These are phyloP conservation scores for Lagenidium giganteum DNA, from an alignment of 352 stramenopile species.

Conservation along the genomic window DNA sequence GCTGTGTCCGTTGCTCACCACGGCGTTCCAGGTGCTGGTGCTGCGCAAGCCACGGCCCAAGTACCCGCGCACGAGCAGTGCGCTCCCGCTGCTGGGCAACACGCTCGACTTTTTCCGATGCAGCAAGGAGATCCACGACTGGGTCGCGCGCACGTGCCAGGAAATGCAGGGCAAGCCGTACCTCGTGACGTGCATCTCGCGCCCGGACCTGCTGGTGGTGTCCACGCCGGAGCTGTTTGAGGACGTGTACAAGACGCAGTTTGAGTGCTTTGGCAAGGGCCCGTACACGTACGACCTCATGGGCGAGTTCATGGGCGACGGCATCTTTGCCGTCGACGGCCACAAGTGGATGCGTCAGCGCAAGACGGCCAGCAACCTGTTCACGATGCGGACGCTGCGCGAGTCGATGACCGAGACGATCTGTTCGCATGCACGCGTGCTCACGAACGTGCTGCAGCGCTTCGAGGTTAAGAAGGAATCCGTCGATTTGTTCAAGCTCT, in stretches of 20 bases:
- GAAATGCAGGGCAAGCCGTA: constrained; percentile 28
- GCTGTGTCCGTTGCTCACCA: too few relatives aligned
- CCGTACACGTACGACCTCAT: constrained; percentile 17
- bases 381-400: constrained; percentile 31
- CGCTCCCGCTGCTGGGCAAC: constrained; percentile 27
- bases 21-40: too few relatives aligned
- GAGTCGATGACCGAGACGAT: constrained; percentile 44
- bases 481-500: constrained; percentile 32
- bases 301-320: constrained; percentile 35
- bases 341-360: constrained; percentile 46
- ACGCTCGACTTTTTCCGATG: constrained; percentile 30
- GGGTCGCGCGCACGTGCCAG: constrained; percentile 24
- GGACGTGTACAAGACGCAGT: constrained; percentile 59
- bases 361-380: constrained; percentile 46
- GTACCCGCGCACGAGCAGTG: too few relatives aligned
- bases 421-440: constrained; percentile 21
- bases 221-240: constrained; percentile 37
- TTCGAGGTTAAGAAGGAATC: constrained; percentile 7
- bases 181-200: constrained; percentile 23
- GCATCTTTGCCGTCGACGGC: constrained; percentile 48
- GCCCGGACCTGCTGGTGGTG: constrained; percentile 25
- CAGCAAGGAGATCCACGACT: constrained; percentile 31
- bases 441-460: constrained; percentile 22
- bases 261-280: constrained; percentile 69
- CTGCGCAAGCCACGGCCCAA: too few relatives aligned